Conservation (phyloP, 2,329 filamentous ascomycete genomes). For the Monosporascus ibericus region DNA sequence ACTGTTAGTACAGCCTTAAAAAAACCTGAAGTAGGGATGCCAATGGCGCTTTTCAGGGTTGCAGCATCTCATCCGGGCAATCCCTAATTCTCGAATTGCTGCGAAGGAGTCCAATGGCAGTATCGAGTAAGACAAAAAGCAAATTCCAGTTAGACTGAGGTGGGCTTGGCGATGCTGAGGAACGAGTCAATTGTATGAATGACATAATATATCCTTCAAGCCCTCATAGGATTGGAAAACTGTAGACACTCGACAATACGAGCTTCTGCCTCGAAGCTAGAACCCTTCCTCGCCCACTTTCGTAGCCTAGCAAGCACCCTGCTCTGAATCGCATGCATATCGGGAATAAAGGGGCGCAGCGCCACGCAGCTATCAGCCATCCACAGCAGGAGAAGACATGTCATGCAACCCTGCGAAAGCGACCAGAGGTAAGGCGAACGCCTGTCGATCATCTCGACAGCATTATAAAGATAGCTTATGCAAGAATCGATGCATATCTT, state of each 20-base stretch:
- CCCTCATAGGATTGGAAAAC: conserved; percentile 17
- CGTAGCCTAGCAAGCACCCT: conserved; percentile 22
- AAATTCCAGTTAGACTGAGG: no score
- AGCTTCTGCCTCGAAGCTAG: conserved; percentile 24
- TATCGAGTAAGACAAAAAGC: neutral
- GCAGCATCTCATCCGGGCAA: neutral
- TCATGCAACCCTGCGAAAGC: conserved; percentile 29
- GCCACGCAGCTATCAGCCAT: conserved; percentile 25
- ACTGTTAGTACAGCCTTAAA: neutral
- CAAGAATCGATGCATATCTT: conserved; percentile 29
- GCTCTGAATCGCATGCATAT: conserved; percentile 22
- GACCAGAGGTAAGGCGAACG: conserved; percentile 33
- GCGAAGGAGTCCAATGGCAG: neutral
- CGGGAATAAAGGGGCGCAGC: conserved; percentile 21
- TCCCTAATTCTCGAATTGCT: neutral
- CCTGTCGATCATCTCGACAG: conserved; percentile 28
- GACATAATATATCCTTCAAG: neutral
- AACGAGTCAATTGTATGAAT: neutral
- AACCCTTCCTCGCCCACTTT: conserved; percentile 27
- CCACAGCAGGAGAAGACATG: conserved; percentile 27
- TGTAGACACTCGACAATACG: conserved; percentile 19
- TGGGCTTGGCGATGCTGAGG: no score
- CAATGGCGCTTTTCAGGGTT: neutral
- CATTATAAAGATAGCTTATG: conserved; percentile 28
- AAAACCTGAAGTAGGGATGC: neutral